A percentile compares a stretch with the other conserved stretches of the same genome.
Conservation (phyloP, 129 eudicot species). For the Tagetes patula region DNA sequence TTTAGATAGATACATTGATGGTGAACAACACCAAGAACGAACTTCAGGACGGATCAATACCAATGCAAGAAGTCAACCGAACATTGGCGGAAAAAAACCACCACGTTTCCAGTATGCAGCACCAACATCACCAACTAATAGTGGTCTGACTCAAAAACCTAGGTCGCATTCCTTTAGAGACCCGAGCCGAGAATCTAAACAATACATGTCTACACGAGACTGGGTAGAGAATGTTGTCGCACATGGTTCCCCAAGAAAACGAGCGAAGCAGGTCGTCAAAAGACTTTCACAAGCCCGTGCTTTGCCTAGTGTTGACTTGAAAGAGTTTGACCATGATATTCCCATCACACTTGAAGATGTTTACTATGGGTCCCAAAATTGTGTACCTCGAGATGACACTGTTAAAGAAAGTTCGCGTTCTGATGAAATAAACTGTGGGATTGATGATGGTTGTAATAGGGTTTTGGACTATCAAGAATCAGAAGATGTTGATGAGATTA, state of each 20-base stretch:
- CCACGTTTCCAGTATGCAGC: slow-evolving; percentile 60
- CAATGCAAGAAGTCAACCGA: slow-evolving; percentile 37
- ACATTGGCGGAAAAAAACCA: slow-evolving; percentile 49
- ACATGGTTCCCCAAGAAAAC: slow-evolving; percentile 69
- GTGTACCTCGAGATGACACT: slow-evolving; percentile 39
- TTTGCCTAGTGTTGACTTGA: slow-evolving; percentile 44
- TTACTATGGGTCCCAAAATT: slow-evolving; percentile 45
- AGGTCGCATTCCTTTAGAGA: slow-evolving; percentile 77
- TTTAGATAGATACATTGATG: slow-evolving; percentile 90
- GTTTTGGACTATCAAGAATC: slow-evolving; percentile 32
- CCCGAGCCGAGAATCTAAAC: slow-evolving; percentile 43
- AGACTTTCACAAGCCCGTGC: slow-evolving; percentile 76
- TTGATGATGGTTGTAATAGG: slow-evolving; percentile 23
- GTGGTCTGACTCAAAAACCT: slow-evolving; percentile 54
- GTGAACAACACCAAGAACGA: slow-evolving; percentile 73
- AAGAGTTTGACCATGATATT: slow-evolving; percentile 50
- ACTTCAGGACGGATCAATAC: slow-evolving; percentile 28
- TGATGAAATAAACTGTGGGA: slow-evolving; percentile 29
- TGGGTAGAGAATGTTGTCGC: slow-evolving; percentile 55
- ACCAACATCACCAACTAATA: slow-evolving; percentile 47
- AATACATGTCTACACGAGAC: slow-evolving; percentile 47
- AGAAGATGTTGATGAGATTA: slow-evolving; percentile 51
- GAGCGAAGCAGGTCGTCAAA: slow-evolving; percentile 86
- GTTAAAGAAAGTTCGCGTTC: slow-evolving; percentile 37
- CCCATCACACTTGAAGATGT: slow-evolving; percentile 91